Conservation (phyloP, 176 grass and related monocot genomes). For the Cenchrus fungigraminus region DNA sequence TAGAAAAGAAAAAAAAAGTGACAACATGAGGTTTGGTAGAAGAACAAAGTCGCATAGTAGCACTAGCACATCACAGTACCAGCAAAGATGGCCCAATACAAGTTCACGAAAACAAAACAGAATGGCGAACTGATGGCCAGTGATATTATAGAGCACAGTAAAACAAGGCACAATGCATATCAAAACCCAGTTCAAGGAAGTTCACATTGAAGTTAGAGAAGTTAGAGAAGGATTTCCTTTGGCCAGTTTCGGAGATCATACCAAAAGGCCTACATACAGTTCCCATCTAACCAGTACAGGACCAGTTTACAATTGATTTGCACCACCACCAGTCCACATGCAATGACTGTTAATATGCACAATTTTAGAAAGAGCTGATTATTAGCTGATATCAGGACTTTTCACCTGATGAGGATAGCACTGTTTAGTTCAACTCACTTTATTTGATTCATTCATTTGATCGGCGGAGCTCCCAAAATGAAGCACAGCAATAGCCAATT, state of each 20-base stretch:
- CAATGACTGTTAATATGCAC: not conserved
- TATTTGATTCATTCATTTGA: constrained; percentile 16
- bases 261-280: not conserved
- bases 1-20: not conserved
- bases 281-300: constrained; percentile 3
- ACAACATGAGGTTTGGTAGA: not conserved
- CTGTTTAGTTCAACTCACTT: not conserved
- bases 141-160: not conserved
- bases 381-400: not conserved
- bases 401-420: not conserved
- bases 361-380: not conserved
- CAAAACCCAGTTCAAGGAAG: not conserved
- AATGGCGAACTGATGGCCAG: constrained; percentile 1
- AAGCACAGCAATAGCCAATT: not conserved
- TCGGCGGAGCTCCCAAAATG: not conserved
- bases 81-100: not conserved
- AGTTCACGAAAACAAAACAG: not conserved
- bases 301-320: not conserved
- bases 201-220: not conserved
- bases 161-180: not conserved
- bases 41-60: not conserved
- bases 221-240: not conserved
- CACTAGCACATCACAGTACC: not conserved
- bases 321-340: not conserved
- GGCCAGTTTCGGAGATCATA: constrained; percentile 10